Evolutionary conservation across 2,329 filamentous ascomycete species (phyloP), one percentile per base, ranked within the genome.

Genomic region (Massarina eburnea): DNA sequence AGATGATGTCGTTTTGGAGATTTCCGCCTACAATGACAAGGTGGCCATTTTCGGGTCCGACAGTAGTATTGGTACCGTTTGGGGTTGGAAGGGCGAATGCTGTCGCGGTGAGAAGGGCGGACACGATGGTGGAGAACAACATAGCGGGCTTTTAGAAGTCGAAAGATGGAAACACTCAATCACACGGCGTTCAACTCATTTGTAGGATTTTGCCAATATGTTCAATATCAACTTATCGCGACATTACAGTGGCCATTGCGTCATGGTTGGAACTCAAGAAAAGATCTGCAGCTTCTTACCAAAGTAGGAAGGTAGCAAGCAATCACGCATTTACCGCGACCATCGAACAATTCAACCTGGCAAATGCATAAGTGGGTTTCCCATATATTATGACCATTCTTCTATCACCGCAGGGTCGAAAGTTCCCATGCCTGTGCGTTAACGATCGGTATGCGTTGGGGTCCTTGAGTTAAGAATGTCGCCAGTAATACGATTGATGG

Each of bases 11-110:
- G 42, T 48, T 54, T 32, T 61, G 47, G 2, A 62, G 38, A 15
- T 62, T 62, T 2, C 59, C 58, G 19, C 58, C 59, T 6, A 62
- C 56, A 6, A 61, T 61, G 1, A 60, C 57, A 1, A 62, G 51
- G 34, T 55, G 49, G 0, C 59, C 59, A 29, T 57, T 52, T 17
- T 59, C 59, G 10, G 59, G 58, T 8, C 59, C 58, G 19, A 62
- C 27, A 1, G 58, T 58, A 2, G 43, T 51, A 24, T 58, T 62
- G 18, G 45, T 44, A 26, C 27, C 33, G 10, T 51, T 46, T 42
- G 49, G 26, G 3, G 26, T 32, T 21, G 26, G 8, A 26, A 38
- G 43, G 2, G 49, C 54, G 10, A 46, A 12, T n/a, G 41, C 18
- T 1, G 54, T 51, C 9, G 42, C 39, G 8, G 48, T 37, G 4